A percentile compares a stretch with the other conserved stretches of the same genome.
These are phyloP conservation scores for Wickerhamiella nectarea DNA, from an alignment of 805 yeast species.

Conservation along the genomic window DNA sequence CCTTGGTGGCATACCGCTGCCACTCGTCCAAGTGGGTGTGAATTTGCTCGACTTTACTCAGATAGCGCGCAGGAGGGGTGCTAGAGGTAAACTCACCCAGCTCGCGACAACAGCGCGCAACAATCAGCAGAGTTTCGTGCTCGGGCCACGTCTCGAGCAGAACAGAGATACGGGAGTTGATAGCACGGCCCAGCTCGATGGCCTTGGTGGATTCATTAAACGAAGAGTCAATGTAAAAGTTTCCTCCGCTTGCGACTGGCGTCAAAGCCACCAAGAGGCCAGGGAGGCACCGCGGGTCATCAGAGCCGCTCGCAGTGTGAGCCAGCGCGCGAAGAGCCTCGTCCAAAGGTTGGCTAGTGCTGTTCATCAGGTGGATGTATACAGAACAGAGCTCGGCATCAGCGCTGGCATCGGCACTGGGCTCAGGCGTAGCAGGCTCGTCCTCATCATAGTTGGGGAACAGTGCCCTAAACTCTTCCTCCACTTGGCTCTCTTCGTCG, in stretches of 20 bases:
- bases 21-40: slow-evolving; percentile 76
- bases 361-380: slow-evolving; percentile 2
- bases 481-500: slow-evolving; percentile 44
- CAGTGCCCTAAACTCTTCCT: slow-evolving; percentile 61
- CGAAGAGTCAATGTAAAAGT: slow-evolving; percentile 55
- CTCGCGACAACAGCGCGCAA: slow-evolving; percentile 51
- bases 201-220: slow-evolving; percentile 50
- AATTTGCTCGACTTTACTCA: slow-evolving; percentile 76
- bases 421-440: slow-evolving; percentile 26
- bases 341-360: neutral
- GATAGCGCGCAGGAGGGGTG: slow-evolving; percentile 61
- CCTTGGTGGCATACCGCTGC: slow-evolving; percentile 80
- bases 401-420: slow-evolving; percentile 5
- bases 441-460: slow-evolving; percentile 74
- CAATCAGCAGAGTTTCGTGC: slow-evolving; percentile 70
- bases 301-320: neutral
- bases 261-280: slow-evolving; percentile 13
- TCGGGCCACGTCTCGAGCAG: slow-evolving; percentile 78
- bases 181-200: slow-evolving; percentile 32
- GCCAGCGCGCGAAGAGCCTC: neutral
- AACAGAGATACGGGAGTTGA: slow-evolving; percentile 34
- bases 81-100: slow-evolving; percentile 45
- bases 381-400: neutral
- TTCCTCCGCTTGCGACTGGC: slow-evolving; percentile 29
- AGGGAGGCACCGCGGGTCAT: slow-evolving; percentile 10